Conservation (phyloP, 345 rosid species). For the Kernera saxatilis region DNA sequence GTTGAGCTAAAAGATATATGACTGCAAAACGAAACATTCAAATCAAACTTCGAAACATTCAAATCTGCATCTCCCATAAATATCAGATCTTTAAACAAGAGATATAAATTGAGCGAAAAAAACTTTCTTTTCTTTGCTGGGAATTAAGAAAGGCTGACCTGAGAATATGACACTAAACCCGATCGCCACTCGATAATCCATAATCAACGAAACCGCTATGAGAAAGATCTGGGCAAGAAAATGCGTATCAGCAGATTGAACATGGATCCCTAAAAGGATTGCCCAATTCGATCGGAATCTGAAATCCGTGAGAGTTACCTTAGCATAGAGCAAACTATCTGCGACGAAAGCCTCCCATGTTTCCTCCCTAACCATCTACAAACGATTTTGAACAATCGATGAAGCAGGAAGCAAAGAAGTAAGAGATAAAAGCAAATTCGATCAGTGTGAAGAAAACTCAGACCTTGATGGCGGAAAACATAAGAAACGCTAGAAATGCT, state of each 20-base stretch:
- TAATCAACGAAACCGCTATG: conserved; percentile 46
- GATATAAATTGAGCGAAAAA: background rate
- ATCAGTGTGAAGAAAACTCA: background rate
- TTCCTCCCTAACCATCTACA: conserved; percentile 63
- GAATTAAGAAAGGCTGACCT: conserved; percentile 34
- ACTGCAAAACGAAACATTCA: conserved; percentile 41
- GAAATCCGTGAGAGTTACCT: conserved; percentile 36
- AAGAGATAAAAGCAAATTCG: background rate
- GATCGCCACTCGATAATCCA: conserved; percentile 73
- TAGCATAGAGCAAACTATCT: conserved; percentile 60
- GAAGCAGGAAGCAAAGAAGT: background rate
- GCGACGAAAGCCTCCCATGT: conserved; percentile 75
- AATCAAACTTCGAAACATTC: background rate
- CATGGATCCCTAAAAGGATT: background rate
- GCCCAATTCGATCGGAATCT: background rate
- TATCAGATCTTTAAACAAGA: background rate
- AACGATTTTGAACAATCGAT: conserved; percentile 9
- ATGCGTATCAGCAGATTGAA: conserved; percentile 8
- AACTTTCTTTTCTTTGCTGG: too few relatives aligned
- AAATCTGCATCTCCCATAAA: background rate
- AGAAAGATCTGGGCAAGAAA: conserved; percentile 57
- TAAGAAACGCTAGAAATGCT: conserved; percentile 56
- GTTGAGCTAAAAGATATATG: conserved; percentile 57
- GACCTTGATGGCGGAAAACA: conserved; percentile 62
- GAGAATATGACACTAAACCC: conserved; percentile 59